These are phyloP conservation scores for Oryza australiensis DNA, from an alignment of 176 grass and related monocot species.

Conservation along the genomic window DNA sequence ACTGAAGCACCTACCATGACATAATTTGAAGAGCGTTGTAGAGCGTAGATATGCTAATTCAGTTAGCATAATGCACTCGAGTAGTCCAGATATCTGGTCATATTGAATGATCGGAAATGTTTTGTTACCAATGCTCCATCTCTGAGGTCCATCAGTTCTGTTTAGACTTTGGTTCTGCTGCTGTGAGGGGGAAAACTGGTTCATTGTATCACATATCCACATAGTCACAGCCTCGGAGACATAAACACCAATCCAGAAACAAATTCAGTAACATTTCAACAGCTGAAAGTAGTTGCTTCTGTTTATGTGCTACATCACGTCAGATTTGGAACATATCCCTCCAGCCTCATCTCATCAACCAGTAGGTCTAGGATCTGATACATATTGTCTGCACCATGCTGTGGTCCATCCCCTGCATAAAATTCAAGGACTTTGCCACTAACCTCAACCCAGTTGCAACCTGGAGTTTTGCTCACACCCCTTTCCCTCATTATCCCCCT, in stretches of 20 bases:
- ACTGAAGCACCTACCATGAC: not conserved
- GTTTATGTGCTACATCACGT: constrained; percentile 42
- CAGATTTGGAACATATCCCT: constrained; percentile 68
- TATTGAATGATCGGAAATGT: not conserved
- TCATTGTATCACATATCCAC: not conserved
- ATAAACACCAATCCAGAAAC: not conserved
- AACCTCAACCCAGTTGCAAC: constrained; percentile 86
- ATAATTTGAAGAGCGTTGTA: not conserved
- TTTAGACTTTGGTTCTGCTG: not conserved
- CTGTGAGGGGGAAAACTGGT: not conserved
- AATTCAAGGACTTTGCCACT: constrained; percentile 71
- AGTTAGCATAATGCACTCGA: not conserved
- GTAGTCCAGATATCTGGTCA: not conserved
- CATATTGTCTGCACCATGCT: constrained; percentile 50
- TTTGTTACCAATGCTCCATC: not conserved
- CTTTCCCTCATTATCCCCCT: constrained; percentile 80
- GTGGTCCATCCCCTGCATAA: constrained; percentile 66
- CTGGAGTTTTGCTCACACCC: constrained; percentile 74
- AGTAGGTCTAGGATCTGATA: constrained; percentile 60
- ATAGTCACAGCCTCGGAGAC: not conserved
- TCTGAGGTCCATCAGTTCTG: not conserved
- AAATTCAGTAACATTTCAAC: not conserved
- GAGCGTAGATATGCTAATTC: not conserved
- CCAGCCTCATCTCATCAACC: constrained; percentile 60
- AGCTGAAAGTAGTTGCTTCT: not conserved